phyloP scores from a whole-genome alignment of 495 filamentous ascomycete species.

The Xylaria telfairii region DNA sequence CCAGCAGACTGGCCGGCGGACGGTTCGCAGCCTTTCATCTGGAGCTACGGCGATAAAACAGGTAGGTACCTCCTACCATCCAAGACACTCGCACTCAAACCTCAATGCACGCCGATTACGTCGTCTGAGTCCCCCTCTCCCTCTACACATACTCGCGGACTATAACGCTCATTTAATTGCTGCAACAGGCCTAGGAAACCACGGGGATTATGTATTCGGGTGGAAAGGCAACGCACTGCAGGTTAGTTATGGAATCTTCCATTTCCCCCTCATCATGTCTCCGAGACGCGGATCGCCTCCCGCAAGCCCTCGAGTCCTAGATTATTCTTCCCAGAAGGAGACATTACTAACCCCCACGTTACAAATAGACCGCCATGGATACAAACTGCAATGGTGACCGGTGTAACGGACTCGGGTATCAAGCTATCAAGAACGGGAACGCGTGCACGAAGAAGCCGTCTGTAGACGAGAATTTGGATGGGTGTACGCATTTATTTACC shows the following conservation, averaged over 20 bases:
- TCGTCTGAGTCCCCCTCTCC: no score
- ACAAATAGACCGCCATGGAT: conserved; percentile 31
- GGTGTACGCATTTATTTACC: conserved; percentile 34
- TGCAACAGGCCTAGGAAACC: conserved; percentile 33
- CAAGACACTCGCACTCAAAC: no score
- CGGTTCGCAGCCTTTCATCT: conserved; percentile 52
- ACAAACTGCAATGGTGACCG: conserved; percentile 33
- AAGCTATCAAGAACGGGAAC: conserved; percentile 39
- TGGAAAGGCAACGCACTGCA: conserved; percentile 40
- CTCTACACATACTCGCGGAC: no score
- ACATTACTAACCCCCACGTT: background rate
- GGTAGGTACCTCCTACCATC: no score
- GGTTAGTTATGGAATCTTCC: background rate
- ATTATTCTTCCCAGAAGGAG: background rate
- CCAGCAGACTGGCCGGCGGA: conserved; percentile 47
- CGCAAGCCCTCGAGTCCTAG: background rate
- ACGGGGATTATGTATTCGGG: conserved; percentile 39
- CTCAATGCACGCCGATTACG: no score
- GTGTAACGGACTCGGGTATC: conserved; percentile 31
- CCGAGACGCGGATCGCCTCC: background rate
- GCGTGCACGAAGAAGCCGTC: conserved; percentile 36
- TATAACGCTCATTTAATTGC: no score
- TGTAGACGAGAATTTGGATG: conserved; percentile 40
- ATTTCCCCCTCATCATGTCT: background rate
- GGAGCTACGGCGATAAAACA: conserved; percentile 45